phyloP scores from a whole-genome alignment of 1,284 basidiomycete species.

The Apiotrichum gracile region DNA sequence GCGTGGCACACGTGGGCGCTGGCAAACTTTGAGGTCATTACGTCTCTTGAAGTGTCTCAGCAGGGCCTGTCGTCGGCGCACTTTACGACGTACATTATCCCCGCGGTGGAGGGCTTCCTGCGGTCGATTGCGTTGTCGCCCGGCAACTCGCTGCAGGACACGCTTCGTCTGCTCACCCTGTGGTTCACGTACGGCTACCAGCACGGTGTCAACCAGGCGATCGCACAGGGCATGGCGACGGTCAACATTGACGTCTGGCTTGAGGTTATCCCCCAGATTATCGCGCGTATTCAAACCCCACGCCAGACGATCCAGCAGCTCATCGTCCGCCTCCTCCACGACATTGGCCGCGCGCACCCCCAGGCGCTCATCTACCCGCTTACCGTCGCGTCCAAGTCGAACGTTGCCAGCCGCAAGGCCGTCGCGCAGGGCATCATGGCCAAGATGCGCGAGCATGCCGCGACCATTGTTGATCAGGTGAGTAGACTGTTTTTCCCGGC shows the following conservation, averaged over 20 bases:
- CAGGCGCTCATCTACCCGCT: conserved; percentile 96
- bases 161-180: conserved; percentile 82
- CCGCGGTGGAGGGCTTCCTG: conserved; percentile 97
- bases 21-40: conserved; percentile 91
- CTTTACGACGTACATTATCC: conserved; percentile 81
- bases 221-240: conserved; percentile 78
- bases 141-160: conserved; percentile 92
- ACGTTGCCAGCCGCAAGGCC: conserved; percentile 71
- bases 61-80: conserved; percentile 65
- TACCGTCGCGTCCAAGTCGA: conserved; percentile 97
- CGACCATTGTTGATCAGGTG: conserved; percentile 74
- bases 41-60: conserved; percentile 67
- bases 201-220: conserved; percentile 83
- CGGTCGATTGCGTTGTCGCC: conserved; percentile 85
- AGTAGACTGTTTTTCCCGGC: neutral
- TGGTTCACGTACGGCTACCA: conserved; percentile 99
- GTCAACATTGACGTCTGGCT: conserved; percentile 98
- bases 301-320: conserved; percentile 79
- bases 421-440: conserved; percentile 88
- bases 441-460: conserved; percentile 88
- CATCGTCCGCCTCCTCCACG: conserved; percentile 82
- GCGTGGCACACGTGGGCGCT: conserved; percentile 99
- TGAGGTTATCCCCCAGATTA: conserved; percentile 98
- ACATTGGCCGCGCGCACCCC: conserved; percentile 93
- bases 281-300: conserved; percentile 95